Evolutionary conservation across 2,329 filamentous ascomycete genomes (phyloP).

Genomic region (Nigrograna mackinnonii): DNA sequence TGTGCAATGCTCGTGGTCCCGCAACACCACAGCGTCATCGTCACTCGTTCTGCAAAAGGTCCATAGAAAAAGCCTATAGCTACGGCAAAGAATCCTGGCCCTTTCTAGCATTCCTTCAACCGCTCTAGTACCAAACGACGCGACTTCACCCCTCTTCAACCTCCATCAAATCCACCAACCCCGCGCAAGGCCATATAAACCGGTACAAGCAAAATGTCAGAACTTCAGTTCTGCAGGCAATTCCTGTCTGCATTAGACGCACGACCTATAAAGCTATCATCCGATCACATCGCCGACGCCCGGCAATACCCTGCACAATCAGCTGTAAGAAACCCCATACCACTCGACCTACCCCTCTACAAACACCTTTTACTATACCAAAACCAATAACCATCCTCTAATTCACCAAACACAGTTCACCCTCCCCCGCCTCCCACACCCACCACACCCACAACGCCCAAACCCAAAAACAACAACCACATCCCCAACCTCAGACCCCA

Average conservation of each 20-base stretch:
- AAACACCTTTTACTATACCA: background rate
- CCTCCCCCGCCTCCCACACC: constrained; percentile 68
- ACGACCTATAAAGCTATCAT: constrained; percentile 77
- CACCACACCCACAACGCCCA: constrained; percentile 54
- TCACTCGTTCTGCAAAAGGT: background rate
- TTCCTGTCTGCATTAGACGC: constrained; percentile 82
- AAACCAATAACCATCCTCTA: too few relatives aligned
- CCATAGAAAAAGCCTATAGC: constrained; percentile 1
- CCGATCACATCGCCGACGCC: constrained; percentile 88
- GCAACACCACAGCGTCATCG: constrained; percentile 36
- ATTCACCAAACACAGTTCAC: constrained; percentile 61
- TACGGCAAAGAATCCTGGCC: too few relatives aligned
- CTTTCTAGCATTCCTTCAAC: background rate
- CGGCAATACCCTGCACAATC: constrained; percentile 74
- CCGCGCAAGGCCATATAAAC: background rate
- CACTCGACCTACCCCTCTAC: constrained; percentile 21
- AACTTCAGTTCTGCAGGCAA: constrained; percentile 80
- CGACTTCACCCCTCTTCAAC: too few relatives aligned
- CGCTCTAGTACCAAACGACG: background rate
- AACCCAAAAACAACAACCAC: constrained; percentile 45
- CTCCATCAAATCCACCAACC: background rate
- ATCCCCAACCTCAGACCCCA: constrained; percentile 15
- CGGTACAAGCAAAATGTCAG: constrained; percentile 46
- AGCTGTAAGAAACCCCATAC: constrained; percentile 69
- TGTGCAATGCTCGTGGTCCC: constrained; percentile 10